Percentiles rank a stretch among this genome's conserved stretches.
Conservation (phyloP, 2,329 filamentous ascomycete genomes). For the Arthrobotrys entomopaga region DNA sequence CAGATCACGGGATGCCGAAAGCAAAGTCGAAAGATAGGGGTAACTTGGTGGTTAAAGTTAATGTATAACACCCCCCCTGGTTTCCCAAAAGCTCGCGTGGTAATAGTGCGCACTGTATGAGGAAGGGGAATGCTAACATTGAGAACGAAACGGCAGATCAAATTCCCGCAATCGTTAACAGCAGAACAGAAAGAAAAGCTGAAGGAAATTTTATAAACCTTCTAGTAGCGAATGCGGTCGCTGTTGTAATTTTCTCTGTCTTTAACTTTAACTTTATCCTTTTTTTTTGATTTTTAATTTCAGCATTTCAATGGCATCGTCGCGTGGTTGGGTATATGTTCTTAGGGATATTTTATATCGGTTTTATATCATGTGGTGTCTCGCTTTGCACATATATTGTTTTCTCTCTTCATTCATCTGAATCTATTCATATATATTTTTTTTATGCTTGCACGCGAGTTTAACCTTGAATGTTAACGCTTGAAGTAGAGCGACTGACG, state of each 20-base stretch:
- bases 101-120: no score
- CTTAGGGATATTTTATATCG: constrained; percentile 13
- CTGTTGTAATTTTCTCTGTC: constrained; percentile 5
- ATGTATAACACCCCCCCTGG: constrained; percentile 71
- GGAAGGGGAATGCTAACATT: constrained; percentile 7
- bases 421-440: not conserved
- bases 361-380: not conserved
- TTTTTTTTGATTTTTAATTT: constrained; percentile 15
- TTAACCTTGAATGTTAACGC: not conserved
- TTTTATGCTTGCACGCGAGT: not conserved
- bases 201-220: constrained; percentile 73
- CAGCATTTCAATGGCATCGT: constrained; percentile 1
- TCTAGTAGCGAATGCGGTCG: no score
- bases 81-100: no score
- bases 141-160: constrained; percentile 47
- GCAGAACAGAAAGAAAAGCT: constrained; percentile 80
- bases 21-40: constrained; percentile 86
- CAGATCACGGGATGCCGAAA: constrained; percentile 90
- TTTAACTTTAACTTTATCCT: constrained; percentile 7
- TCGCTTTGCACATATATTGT: not conserved
- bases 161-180: constrained; percentile 84
- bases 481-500: not conserved
- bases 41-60: constrained; percentile 87
- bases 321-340: constrained; percentile 9
- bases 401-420: not conserved